Evolutionary conservation across 176 grass and related monocot genomes (phyloP), one percentile per base, ranked within the genome.

Genomic region (Oryza brachyantha): DNA sequence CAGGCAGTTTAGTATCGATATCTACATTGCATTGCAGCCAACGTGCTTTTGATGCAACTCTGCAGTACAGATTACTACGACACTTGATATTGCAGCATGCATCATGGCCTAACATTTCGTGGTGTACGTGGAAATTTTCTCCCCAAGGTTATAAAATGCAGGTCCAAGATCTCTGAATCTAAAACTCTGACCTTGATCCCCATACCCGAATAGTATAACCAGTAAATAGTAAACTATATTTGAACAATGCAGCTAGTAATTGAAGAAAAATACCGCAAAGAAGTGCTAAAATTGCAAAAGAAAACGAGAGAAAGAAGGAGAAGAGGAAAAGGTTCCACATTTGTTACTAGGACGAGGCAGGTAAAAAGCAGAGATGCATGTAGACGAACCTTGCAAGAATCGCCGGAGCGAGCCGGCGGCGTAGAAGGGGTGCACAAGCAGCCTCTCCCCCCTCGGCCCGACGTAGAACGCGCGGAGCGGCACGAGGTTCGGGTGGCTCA

Each of bases 361-460:
- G 21, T 73, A 28, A 54, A 36, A 46, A 9, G 41, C 26, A 46
- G 41, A 42, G 29, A 80, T 10, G n/a, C n/a, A n/a, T n/a, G 67
- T 24, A 28, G 10, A 71, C 76, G 2, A 58, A 89, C 92, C 90
- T 92, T 84, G 86, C 57, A 98, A 29, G 88, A 98, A 94, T 4
- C 83, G 85, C 0, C 84, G 76, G 37, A 98, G 92, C 27, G 86
- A 92, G 24, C 95, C 92, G 64, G 95, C 95, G n/a, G 83, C 92
- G 81, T 94, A 98, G 80, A 93, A 94, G 0, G 95, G 92, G 61
- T 93, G 90, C 32, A 98, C 95, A 34, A 98, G 86, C 75, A 98
- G 92, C 80, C 90, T 98, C 87, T 98, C 95, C 2, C 95, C 95
- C 34, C 87, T 88, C 1, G 95, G 95, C 0, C 95, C 95, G 13